Base-by-base conservation (phyloP, 1,284 basidiomycete genomes). In the Cutaneotrichosporon dermatis region DNA sequence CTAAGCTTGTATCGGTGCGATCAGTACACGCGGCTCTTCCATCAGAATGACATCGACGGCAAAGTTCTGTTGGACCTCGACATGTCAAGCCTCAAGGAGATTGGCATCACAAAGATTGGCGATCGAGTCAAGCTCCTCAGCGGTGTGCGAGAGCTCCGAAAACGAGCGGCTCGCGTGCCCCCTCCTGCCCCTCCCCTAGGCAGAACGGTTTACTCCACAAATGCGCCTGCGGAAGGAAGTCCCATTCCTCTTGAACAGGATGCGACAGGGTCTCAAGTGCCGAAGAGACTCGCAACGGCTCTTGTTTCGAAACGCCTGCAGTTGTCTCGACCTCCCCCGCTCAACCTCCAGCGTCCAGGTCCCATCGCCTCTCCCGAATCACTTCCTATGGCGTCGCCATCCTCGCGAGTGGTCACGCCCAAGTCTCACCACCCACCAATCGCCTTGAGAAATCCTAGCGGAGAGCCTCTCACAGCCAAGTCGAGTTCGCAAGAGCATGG, bases 61-160 rank as follows among this genome's bases (percentile, higher is more conserved):
- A 87, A 89, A 72, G 86, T 96, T 41, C 76, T 97, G 6, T 82
- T 96, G 54, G 93, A 97, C 68, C 80, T 97, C 42, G 92, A 96
- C 70, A 89, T 92, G 77, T 77, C 81, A 4, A 88, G 86, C 2
- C 78, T 97, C 49, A 90, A 88, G 74, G 93, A 96, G 78, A 89
- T 96, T 84, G 89, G 89, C 36, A 84, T 97, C 37, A 73, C 81
- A 49, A 92, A 88, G 75, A 87, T 97, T 45, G 94, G 94, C 4
- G 93, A 97, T 74, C 80, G 92, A 53, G 85, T 96, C 13, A 85
- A 90, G 70, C 88, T 97, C 54, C 72, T 90, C 13, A 88, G 86
- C 58, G 93, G 86, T 0, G 88, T 97, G 63, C 92, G 92, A 72
- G 77, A 81, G 8, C 81, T 97, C 6, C 82, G 92, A 39, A 83